Evolutionary conservation across 2,329 filamentous ascomycete genomes (phyloP).

Genomic region (Sporothrix curviconia): DNA sequence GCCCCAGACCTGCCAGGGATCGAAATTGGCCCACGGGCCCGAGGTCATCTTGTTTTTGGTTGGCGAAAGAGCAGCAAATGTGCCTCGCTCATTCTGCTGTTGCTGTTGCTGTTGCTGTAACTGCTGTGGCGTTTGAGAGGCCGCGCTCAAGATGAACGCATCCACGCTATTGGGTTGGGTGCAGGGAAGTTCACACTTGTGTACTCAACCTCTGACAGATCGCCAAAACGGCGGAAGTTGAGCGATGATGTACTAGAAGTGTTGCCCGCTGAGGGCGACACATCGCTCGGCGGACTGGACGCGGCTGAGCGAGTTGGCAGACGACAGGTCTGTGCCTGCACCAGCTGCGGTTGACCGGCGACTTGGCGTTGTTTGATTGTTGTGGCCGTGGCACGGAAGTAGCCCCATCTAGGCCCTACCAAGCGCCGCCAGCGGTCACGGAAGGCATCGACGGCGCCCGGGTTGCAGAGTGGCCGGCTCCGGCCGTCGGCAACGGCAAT

Average conservation of each 20-base stretch:
- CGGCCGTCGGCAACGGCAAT: conserved; percentile 23
- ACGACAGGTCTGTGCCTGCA: neutral
- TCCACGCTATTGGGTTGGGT: conserved; percentile 9
- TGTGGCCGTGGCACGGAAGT: neutral
- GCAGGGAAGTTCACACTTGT: conserved; percentile 4
- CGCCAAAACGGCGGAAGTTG: neutral
- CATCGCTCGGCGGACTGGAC: neutral
- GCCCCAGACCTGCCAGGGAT: conserved; percentile 12
- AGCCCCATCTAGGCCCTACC: conserved; percentile 16
- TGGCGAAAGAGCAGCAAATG: neutral
- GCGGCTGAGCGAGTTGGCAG: neutral
- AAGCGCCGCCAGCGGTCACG: conserved; percentile 30
- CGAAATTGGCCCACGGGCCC: neutral
- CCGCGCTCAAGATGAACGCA: conserved; percentile 1
- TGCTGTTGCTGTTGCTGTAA: neutral
- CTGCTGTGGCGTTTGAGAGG: neutral
- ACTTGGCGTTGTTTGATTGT: neutral
- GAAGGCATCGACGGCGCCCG: conserved; percentile 22
- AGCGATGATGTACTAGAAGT: neutral
- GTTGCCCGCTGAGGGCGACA: neutral
- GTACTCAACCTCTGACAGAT: conserved; percentile 8
- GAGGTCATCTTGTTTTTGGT: neutral
- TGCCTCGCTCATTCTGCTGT: neutral
- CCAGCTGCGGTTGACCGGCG: neutral
- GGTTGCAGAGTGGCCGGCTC: conserved; percentile 24